phyloP scores from a whole-genome alignment of 2,329 filamentous ascomycete genomes.

The Septoria petroselini region DNA sequence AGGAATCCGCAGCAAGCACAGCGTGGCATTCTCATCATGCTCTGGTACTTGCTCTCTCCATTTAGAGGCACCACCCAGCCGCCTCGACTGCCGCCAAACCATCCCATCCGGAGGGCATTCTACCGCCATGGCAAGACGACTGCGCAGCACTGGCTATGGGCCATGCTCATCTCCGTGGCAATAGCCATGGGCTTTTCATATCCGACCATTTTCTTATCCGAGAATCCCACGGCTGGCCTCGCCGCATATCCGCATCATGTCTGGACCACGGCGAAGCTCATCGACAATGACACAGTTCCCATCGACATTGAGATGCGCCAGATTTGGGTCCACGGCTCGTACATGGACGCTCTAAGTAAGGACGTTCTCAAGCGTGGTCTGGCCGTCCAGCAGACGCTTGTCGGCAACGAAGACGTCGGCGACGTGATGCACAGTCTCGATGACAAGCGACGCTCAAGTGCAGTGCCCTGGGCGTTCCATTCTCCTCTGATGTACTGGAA shows the following conservation, averaged over 20 bases:
- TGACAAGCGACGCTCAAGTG: slow-evolving; percentile 34
- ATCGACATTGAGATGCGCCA: slow-evolving; percentile 79
- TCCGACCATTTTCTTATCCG: slow-evolving; percentile 70
- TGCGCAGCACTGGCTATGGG: slow-evolving; percentile 69
- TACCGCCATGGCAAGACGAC: slow-evolving; percentile 67
- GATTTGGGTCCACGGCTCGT: slow-evolving; percentile 76
- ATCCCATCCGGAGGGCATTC: slow-evolving; percentile 64
- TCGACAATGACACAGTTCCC: slow-evolving; percentile 41
- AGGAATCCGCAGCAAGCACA: not conserved
- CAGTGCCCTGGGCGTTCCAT: slow-evolving; percentile 68
- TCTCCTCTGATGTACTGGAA: slow-evolving; percentile 82
- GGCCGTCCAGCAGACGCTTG: slow-evolving; percentile 65
- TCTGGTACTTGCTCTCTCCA: slow-evolving; percentile 62
- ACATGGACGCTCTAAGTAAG: slow-evolving; percentile 70
- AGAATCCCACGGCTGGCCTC: slow-evolving; percentile 66
- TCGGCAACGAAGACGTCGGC: slow-evolving; percentile 48
- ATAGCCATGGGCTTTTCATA: slow-evolving; percentile 69
- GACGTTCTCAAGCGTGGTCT: slow-evolving; percentile 65
- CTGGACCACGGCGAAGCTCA: slow-evolving; percentile 57
- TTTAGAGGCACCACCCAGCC: slow-evolving; percentile 74
- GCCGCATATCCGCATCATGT: slow-evolving; percentile 74
- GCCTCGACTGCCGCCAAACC: slow-evolving; percentile 60
- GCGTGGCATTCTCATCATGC: slow-evolving; percentile 30
- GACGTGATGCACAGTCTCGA: slow-evolving; percentile 24
- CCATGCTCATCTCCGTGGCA: slow-evolving; percentile 70